A percentile compares a stretch with the other conserved stretches of the same genome.
Evolutionary conservation across 129 eudicot genomes (phyloP).

Genomic region (Rutidosis leptorrhynchoides): DNA sequence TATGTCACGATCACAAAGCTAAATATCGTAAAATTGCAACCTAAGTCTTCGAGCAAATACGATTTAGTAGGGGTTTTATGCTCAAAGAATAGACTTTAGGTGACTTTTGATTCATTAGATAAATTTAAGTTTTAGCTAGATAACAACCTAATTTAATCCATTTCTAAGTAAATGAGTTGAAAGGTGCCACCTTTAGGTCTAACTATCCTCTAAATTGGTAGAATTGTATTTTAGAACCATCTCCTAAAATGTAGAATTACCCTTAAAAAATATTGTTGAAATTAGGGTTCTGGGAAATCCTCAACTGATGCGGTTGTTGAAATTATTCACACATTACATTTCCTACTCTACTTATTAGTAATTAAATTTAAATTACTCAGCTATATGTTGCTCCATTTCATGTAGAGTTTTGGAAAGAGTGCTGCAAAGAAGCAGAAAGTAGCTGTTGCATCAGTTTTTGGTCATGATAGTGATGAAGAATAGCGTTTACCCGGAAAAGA

Average conservation of each 20-base stretch:
- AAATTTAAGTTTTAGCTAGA: not conserved
- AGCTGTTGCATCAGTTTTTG: conserved; percentile 68
- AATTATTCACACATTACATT: not conserved
- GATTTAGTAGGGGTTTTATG: not conserved
- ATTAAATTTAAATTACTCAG: not conserved
- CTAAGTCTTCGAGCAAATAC: not conserved
- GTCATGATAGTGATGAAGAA: conserved; percentile 63
- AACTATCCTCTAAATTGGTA: not conserved
- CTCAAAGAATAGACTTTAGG: not conserved
- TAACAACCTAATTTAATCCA: not conserved
- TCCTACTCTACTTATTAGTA: not conserved
- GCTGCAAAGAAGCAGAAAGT: conserved; percentile 74
- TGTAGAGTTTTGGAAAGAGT: conserved; percentile 42
- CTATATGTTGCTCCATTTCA: not conserved
- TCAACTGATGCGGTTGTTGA: not conserved
- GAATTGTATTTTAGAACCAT: not conserved
- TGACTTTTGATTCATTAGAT: not conserved
- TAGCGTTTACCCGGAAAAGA: not conserved
- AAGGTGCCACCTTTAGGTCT: not conserved
- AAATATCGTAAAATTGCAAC: not conserved
- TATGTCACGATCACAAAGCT: not conserved
- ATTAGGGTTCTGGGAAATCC: not conserved
- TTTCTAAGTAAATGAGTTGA: not conserved
- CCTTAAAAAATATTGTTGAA: not conserved
- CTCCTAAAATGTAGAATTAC: not conserved